Base-by-base conservation (phyloP, 1,284 basidiomycete genomes). In the Agaricales sp. region DNA sequence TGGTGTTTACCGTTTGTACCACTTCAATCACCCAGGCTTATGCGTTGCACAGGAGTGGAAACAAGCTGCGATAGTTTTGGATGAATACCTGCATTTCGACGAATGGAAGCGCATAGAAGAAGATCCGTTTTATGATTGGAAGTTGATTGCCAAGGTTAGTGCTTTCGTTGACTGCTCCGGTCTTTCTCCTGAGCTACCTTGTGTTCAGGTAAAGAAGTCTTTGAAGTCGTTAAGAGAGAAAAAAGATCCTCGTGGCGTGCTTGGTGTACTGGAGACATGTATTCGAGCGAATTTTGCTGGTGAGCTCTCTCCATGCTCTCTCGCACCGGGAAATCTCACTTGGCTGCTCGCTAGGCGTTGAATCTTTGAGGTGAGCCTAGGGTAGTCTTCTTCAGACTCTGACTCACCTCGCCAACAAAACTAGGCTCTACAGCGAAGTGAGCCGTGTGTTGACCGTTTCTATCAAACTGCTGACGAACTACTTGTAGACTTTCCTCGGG, bases 271-370 rank as follows among this genome's bases (percentile, higher is more conserved):
- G 26, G 92, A 96, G 58, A 88, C 93, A 1, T 98, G 92, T 59
- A 75, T 98, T 43, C 77, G 93, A 50, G 82, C 83, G 47, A 98
- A 98, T 65, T 99, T 98, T 71, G 96, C 91, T 6, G 96, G 92
- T 0, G 83, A 92, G 0, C 21, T 44, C 47, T 23, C 49, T 51
- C 35, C 55, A 22, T 21, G 50, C 20, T 51, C 50, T 23, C 12
- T 26, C 50, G 25, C 26, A 21, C 25, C 20, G 30, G 8, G 16
- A n/a, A 25, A 37, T 16, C 45, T 38, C 12, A 23, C 30, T 22
- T 21, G 49, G n/a, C 24, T 14, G 38, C 6, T 51, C 83, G 91
- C 30, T 11, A 35, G 30, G 30, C n/a, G 30, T 35, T n/a, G 30
- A 35, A 35, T 35, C 30, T 35, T 35, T n/a, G 8, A 8, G 30